Conservation (phyloP, 2,329 filamentous ascomycete genomes). For the Clarireedia homoeocarpa region DNA sequence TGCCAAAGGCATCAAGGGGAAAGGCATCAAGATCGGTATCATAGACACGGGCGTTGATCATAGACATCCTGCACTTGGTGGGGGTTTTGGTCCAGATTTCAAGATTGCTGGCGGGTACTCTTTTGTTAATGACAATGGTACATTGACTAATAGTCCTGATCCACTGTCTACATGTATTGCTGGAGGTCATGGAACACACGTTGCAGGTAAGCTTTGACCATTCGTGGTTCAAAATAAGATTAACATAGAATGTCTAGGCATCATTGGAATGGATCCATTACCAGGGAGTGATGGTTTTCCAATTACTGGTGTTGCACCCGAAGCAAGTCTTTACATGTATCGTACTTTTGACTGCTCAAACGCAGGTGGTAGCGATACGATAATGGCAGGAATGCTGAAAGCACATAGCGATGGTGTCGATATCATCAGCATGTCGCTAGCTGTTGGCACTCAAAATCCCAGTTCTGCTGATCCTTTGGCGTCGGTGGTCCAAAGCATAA, state of each 20-base stretch:
- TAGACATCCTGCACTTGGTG: constrained; percentile 53
- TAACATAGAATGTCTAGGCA: constrained; percentile 10
- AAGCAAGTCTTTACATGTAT: constrained; percentile 20
- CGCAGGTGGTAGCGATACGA: constrained; percentile 12
- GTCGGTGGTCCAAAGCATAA: constrained; percentile 6
- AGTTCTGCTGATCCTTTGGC: constrained; percentile 10
- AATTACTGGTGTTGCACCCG: constrained; percentile 19
- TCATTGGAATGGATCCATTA: constrained; percentile 17
- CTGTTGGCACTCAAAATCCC: constrained; percentile 5
- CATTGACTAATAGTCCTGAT: constrained; percentile 8
- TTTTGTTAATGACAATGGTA: constrained; percentile 42
- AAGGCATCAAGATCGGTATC: constrained; percentile 37
- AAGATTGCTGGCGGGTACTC: constrained; percentile 51
- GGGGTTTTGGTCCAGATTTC: constrained; percentile 53
- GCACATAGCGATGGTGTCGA: constrained; percentile 20
- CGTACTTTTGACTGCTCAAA: constrained; percentile 17
- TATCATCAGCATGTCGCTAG: constrained; percentile 22
- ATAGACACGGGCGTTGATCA: constrained; percentile 44
- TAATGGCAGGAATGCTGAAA: constrained; percentile 18
- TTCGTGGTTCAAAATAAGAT: not conserved
- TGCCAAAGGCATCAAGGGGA: constrained; percentile 37
- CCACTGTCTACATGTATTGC: constrained; percentile 16
- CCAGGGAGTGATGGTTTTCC: constrained; percentile 9
- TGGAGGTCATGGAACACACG: constrained; percentile 22
- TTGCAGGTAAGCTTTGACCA: constrained; percentile 10